Percentiles rank a stretch among this genome's conserved stretches.
phyloP scores from a whole-genome alignment of 73 alveolate genomes.

The Diophrys sp. region DNA sequence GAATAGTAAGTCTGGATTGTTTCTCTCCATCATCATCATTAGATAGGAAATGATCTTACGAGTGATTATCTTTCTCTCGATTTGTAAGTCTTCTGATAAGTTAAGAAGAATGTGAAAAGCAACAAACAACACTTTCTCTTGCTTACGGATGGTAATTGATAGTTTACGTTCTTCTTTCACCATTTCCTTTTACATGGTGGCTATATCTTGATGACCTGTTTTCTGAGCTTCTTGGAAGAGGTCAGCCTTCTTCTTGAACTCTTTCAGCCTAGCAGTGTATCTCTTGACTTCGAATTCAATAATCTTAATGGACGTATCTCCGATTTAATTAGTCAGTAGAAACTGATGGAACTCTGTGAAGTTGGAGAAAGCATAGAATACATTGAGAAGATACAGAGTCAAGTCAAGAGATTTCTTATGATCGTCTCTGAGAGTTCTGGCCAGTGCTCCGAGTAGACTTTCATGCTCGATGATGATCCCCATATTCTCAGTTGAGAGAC shows the following conservation, averaged over 20 bases:
- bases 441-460: constrained; percentile 63
- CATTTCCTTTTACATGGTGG: constrained; percentile 29
- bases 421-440: constrained; percentile 92
- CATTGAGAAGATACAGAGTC: constrained; percentile 82
- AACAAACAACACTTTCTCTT: constrained; percentile 92
- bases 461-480: constrained; percentile 62
- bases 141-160: constrained; percentile 84
- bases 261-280: constrained; percentile 65
- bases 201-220: constrained; percentile 3
- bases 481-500: constrained; percentile 75
- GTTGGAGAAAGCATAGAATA: constrained; percentile 91
- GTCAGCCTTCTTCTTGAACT: constrained; percentile 53
- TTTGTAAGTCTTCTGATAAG: constrained; percentile 95
- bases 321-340: constrained; percentile 83
- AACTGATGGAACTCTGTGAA: constrained; percentile 87
- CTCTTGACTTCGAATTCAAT: constrained; percentile 90
- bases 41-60: constrained; percentile 83
- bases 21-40: constrained; percentile 84
- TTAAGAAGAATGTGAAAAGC: constrained; percentile 90
- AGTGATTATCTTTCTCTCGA: constrained; percentile 93
- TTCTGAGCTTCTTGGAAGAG: constrained; percentile 20
- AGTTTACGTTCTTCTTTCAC: constrained; percentile 75
- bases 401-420: constrained; percentile 87
- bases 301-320: constrained; percentile 91
- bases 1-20: constrained; percentile 87